These are phyloP conservation scores for Dissoconium aciculare DNA, from an alignment of 2,329 filamentous ascomycete genomes.

Conservation along the genomic window DNA sequence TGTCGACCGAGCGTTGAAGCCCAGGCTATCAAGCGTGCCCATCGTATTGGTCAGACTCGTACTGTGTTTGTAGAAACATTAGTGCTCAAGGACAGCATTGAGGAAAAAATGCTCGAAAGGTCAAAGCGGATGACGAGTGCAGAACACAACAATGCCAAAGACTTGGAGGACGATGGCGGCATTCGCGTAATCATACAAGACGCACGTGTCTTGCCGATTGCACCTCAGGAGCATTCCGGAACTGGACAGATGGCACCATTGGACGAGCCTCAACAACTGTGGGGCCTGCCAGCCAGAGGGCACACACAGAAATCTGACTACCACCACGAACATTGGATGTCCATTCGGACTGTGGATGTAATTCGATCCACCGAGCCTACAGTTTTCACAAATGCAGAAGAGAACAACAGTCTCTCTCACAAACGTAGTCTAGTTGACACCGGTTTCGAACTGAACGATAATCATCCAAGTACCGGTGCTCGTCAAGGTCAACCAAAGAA, in stretches of 20 bases:
- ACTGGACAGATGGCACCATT: constrained; percentile 29
- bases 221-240: constrained; percentile 20
- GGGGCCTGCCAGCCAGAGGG: constrained; percentile 25
- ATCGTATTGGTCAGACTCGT: constrained; percentile 69
- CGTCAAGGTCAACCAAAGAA: no score
- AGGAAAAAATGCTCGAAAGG: constrained; percentile 67
- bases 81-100: constrained; percentile 63
- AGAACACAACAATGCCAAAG: constrained; percentile 40
- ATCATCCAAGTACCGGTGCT: no score
- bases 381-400: no score
- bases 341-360: no score
- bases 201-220: constrained; percentile 35
- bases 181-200: constrained; percentile 46
- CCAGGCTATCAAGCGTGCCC: constrained; percentile 80
- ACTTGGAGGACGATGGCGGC: constrained; percentile 42
- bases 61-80: constrained; percentile 76
- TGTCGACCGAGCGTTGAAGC: constrained; percentile 72
- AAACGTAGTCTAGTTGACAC: no score
- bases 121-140: constrained; percentile 57
- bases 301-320: no score
- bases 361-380: no score
- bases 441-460: no score
- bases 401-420: no score
- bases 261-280: constrained; percentile 30
- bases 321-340: no score